A percentile compares a stretch with the other conserved stretches of the same genome.
phyloP scores from a whole-genome alignment of 2,329 filamentous ascomycete genomes.

The Fusarium drepaniforme region DNA sequence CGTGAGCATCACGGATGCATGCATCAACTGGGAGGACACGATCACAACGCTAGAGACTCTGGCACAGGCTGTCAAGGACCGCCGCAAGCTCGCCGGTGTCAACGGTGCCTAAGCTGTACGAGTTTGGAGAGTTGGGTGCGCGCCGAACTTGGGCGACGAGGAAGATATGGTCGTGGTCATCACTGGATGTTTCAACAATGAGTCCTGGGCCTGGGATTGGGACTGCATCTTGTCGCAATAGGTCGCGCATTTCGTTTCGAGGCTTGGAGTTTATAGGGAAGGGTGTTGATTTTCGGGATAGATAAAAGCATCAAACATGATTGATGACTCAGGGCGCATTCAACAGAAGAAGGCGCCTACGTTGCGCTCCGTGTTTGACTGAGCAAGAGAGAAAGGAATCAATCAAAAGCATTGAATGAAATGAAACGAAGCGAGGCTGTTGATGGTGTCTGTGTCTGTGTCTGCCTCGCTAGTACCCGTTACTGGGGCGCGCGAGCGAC shows the following conservation, averaged over 20 bases:
- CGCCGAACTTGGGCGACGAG: neutral
- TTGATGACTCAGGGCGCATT: constrained; percentile 8
- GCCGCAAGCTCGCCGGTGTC: constrained; percentile 44
- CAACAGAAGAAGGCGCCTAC: neutral
- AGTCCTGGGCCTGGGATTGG: constrained; percentile 5
- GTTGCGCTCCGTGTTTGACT: constrained; percentile 4
- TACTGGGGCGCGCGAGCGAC: constrained; percentile 17
- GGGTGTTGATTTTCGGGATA: constrained; percentile 40
- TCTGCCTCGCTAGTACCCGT: constrained; percentile 1
- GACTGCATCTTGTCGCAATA: constrained; percentile 25
- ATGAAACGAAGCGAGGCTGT: neutral
- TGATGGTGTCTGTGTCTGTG: constrained; percentile 2
- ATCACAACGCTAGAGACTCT: constrained; percentile 81
- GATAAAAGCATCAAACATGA: constrained; percentile 33
- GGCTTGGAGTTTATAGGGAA: constrained; percentile 40
- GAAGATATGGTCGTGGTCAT: neutral
- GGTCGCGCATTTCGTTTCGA: constrained; percentile 31
- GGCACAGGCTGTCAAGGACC: constrained; percentile 82
- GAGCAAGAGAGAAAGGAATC: constrained; percentile 2
- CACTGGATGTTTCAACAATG: constrained; percentile 10
- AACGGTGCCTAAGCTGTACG: constrained; percentile 34
- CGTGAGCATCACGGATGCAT: constrained; percentile 97
- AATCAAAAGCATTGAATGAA: neutral
- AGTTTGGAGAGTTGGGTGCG: neutral
- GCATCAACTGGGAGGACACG: constrained; percentile 94